Conservation (phyloP, 192 early-diverging fungal genomes). For the Allomyces macrogynus region DNA sequence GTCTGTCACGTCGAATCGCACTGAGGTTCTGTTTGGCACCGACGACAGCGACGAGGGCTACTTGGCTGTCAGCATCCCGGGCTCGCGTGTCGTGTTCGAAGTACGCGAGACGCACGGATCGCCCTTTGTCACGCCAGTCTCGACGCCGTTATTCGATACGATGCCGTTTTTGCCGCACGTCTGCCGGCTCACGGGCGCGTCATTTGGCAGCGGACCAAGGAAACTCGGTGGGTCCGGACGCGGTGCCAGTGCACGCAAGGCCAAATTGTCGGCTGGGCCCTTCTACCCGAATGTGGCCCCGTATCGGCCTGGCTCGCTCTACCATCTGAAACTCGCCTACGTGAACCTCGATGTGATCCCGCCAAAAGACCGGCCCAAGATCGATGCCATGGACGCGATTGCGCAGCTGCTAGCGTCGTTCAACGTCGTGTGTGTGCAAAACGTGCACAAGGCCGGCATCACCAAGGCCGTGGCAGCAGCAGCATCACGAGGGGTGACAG, state of each 20-base stretch:
- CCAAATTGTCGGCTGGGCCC: too few species aligned
- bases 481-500: neutral
- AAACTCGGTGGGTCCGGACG: neutral
- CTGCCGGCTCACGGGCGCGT: neutral
- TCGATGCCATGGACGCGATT: neutral
- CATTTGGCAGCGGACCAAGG: neutral
- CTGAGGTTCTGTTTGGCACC: neutral
- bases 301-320: neutral
- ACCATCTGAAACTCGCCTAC: neutral
- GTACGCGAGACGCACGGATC: neutral
- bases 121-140: too few species aligned
- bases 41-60: neutral
- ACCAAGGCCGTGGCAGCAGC: neutral
- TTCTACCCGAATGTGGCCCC: neutral
- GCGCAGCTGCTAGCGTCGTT: neutral
- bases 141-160: too few species aligned
- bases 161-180: neutral
- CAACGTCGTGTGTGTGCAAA: neutral
- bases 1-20: neutral
- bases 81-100: neutral
- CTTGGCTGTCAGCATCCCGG: neutral
- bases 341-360: neutral
- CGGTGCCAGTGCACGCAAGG: neutral
- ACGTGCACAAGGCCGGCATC: neutral
- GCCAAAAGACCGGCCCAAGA: neutral